Evolutionary conservation across 163 green algal genomes (phyloP), one percentile per base, ranked within the genome.

Genomic region (Scenedesmus sp.): DNA sequence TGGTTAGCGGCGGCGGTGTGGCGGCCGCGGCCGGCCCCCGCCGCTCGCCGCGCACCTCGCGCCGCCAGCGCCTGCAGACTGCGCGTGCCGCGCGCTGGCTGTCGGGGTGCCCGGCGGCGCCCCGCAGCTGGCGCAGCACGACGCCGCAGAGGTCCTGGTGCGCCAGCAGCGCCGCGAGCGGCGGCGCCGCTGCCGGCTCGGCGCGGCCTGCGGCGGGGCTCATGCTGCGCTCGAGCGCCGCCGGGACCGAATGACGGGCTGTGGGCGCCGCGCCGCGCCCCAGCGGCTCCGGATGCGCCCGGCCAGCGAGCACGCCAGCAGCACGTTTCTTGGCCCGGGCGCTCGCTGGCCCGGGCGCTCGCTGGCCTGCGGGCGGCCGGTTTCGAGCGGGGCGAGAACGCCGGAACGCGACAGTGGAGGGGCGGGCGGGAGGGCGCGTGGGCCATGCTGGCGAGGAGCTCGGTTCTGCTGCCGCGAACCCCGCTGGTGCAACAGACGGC

Each of bases 41-140:
- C 17, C 24, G 60, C 10, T 1, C 22, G 7, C 29, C 24, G 10
- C 39, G 39, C 39, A 47, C 10, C 39, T 6, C 39, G 10, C 39
- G 69, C 42, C 4, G 71, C 71, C 45, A 80, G n/a, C 7, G 63
- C 58, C 18, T 28, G 28, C 58, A 80, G 47, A n/a, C n/a, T n/a
- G n/a, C n/a, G n/a, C n/a, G n/a, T n/a, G n/a, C n/a, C n/a, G n/a
- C n/a, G n/a, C n/a, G n/a, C n/a, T n/a, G n/a, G n/a, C n/a, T n/a
- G n/a, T n/a, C n/a, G n/a, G n/a, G n/a, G n/a, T n/a, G n/a, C n/a
- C n/a, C n/a, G 10, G 71, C 33, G 14, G 57, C 63, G 14, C 9
- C 24, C 4, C 42, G 48, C 31, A 72, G 13, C 34, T 54, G 24
- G 34, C 29, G 44, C 22, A 36, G 20, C 39, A 72, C 57, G 33